A percentile compares a stretch with the other conserved stretches of the same genome.
Conservation (phyloP, 73 alveolate genomes). For the Symbiodinium natans region DNA sequence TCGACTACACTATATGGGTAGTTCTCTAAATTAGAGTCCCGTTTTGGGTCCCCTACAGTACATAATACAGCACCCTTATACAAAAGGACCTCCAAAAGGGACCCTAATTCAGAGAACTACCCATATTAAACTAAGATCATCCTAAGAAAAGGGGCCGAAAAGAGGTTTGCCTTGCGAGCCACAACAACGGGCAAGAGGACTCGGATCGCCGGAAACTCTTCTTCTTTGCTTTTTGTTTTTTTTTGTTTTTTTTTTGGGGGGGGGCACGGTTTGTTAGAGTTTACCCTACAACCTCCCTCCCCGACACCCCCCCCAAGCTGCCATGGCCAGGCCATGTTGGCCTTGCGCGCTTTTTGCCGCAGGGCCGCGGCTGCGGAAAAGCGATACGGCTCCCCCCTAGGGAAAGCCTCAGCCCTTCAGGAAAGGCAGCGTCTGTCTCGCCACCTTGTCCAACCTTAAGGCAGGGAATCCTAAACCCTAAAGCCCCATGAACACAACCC, state of each 20-base stretch:
- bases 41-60: no score
- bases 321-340: neutral
- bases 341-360: neutral
- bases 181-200: neutral
- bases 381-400: no score
- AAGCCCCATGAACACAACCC: no score
- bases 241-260: neutral
- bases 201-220: neutral
- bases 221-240: neutral
- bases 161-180: neutral
- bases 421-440: constrained; percentile 53
- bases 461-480: neutral
- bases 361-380: no score
- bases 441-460: constrained; percentile 59
- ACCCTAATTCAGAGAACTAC: no score
- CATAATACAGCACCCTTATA: no score
- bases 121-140: no score
- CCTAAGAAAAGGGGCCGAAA: no score
- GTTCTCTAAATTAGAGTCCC: no score
- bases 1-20: no score
- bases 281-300: neutral
- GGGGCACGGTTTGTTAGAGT: neutral
- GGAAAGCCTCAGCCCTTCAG: constrained; percentile 20
- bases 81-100: no score
- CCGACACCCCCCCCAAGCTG: neutral